A percentile compares a stretch with the other conserved stretches of the same genome.
Conservation (phyloP, 495 filamentous ascomycete genomes). For the Tuber microsphaerosporum region DNA sequence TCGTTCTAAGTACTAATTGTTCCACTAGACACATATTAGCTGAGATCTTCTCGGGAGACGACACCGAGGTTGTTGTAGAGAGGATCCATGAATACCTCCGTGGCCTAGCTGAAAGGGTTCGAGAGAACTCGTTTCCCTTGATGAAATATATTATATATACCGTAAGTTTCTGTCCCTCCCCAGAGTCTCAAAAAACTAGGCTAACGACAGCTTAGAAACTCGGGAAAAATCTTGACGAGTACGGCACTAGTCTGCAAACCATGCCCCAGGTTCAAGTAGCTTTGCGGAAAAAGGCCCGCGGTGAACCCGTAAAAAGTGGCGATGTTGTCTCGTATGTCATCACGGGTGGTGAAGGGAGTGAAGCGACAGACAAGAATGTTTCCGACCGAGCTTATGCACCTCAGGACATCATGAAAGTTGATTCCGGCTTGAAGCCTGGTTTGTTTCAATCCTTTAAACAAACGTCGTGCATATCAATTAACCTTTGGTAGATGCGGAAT, state of each 20-base stretch:
- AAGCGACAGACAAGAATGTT: constrained; percentile 51
- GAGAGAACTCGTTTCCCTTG: constrained; percentile 60
- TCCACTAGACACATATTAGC: constrained; percentile 79
- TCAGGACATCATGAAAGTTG: constrained; percentile 73
- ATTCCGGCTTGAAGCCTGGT: constrained; percentile 59
- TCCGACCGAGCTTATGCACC: constrained; percentile 82
- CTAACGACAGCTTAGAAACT: constrained; percentile 55
- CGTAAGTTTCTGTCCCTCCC: constrained; percentile 42
- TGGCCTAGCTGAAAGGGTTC: constrained; percentile 74
- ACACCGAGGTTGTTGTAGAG: constrained; percentile 77
- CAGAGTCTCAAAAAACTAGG: not conserved
- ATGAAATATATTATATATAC: constrained; percentile 96
- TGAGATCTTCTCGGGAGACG: constrained; percentile 88
- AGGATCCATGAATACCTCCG: constrained; percentile 89
- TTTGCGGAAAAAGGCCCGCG: constrained; percentile 74
- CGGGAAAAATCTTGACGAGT: constrained; percentile 85
- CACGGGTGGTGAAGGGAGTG: constrained; percentile 65
- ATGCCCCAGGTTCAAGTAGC: constrained; percentile 99
- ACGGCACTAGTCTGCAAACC: constrained; percentile 70
- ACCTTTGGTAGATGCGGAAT: constrained; percentile 50
- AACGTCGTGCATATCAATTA: not conserved
- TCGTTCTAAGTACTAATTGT: constrained; percentile 76
- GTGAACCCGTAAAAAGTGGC: constrained; percentile 79
- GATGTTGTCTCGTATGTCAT: constrained; percentile 96
- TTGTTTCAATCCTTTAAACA: constrained; percentile 18